A percentile compares a stretch with the other conserved stretches of the same genome.
Evolutionary conservation across 768 basidiomycete species (phyloP).

Genomic region (Kwoniella botswanensis): DNA sequence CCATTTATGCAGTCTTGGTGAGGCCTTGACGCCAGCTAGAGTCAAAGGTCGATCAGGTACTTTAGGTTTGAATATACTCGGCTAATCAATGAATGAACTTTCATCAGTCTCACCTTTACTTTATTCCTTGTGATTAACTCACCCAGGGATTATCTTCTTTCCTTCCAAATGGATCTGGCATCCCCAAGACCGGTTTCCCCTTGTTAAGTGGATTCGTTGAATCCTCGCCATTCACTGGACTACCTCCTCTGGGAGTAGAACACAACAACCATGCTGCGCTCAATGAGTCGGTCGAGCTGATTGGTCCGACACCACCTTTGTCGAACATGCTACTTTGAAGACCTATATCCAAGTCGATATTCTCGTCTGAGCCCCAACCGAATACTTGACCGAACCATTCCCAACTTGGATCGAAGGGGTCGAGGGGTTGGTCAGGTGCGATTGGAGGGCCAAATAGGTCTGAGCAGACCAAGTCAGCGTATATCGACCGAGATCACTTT

Average conservation of each 20-base stretch:
- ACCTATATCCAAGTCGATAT: slow-evolving; percentile 46
- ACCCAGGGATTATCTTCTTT: slow-evolving; percentile 50
- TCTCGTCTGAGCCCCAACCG: slow-evolving; percentile 46
- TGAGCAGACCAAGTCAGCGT: not conserved
- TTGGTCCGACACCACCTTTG: slow-evolving; percentile 34
- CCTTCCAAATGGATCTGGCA: slow-evolving; percentile 41
- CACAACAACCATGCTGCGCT: slow-evolving; percentile 47
- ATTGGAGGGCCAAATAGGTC: slow-evolving; percentile 1
- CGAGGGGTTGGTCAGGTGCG: slow-evolving; percentile 16
- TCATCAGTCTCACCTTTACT: not conserved
- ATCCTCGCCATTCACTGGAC: slow-evolving; percentile 36
- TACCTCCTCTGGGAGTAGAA: slow-evolving; percentile 37
- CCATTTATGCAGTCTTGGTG: slow-evolving; percentile 29
- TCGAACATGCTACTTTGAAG: slow-evolving; percentile 40
- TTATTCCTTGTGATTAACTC: not conserved
- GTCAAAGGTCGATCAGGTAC: slow-evolving; percentile 46
- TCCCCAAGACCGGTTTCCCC: not conserved
- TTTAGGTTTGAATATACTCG: slow-evolving; percentile 46
- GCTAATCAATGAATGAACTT: slow-evolving; percentile 21
- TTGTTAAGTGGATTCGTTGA: slow-evolving; percentile 1
- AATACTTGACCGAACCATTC: slow-evolving; percentile 45
- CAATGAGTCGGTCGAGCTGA: slow-evolving; percentile 45
- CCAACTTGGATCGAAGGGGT: slow-evolving; percentile 36
- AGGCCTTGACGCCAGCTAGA: slow-evolving; percentile 45
- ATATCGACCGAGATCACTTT: not conserved